These are phyloP conservation scores for Glebionis coronaria DNA, from an alignment of 129 eudicot genomes.

Conservation along the genomic window DNA sequence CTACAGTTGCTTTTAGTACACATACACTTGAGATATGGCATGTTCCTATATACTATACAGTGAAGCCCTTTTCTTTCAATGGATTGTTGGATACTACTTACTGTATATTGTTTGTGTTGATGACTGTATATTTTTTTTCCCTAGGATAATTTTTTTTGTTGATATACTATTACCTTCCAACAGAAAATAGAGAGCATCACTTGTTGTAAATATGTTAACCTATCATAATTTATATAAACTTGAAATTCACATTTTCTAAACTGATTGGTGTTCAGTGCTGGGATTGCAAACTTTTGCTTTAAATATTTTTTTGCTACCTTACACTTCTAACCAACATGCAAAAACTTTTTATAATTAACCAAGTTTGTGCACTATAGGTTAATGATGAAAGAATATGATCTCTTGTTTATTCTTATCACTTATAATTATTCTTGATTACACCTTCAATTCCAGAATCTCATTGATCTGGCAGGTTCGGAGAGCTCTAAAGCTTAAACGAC, in stretches of 20 bases:
- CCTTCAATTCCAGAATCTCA: constrained; percentile 76
- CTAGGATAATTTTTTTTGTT: constrained; percentile 8
- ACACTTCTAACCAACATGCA: constrained; percentile 9
- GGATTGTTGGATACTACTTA: too few relatives aligned
- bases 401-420: constrained; percentile 8
- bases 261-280: background rate
- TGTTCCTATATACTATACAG: too few relatives aligned
- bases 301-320: constrained; percentile 8
- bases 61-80: too few relatives aligned
- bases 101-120: too few relatives aligned
- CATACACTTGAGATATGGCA: background rate
- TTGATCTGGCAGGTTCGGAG: constrained; percentile 99
- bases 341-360: background rate
- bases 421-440: constrained; percentile 8
- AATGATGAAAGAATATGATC: constrained; percentile 4
- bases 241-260: constrained; percentile 10
- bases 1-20: background rate
- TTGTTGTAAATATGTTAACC: constrained; percentile 78
- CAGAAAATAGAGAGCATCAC: constrained; percentile 98
- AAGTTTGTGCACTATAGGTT: constrained; percentile 20
- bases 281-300: constrained; percentile 14
- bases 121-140: background rate
- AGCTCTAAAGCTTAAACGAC: constrained; percentile 92
- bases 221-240: constrained; percentile 79
- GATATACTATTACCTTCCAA: constrained; percentile 18